Evolutionary conservation across 305 asterid species (phyloP).

Genomic region (Rubia occidens): DNA sequence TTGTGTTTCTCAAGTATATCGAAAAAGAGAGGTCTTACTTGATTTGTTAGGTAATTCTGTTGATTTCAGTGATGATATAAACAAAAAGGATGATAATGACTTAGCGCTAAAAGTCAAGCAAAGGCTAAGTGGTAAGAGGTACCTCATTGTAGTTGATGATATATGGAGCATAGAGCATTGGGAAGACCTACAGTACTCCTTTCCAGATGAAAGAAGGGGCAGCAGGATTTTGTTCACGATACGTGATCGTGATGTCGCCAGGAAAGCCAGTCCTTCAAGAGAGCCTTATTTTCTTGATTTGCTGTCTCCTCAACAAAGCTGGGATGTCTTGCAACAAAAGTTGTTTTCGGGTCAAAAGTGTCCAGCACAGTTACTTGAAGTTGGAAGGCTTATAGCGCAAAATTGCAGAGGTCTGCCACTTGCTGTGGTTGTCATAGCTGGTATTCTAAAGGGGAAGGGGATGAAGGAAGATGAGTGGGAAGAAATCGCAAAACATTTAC

Average conservation of each 20-base stretch:
- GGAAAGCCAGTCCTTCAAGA: background rate
- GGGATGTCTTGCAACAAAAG: constrained; percentile 11
- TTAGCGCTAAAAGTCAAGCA: background rate
- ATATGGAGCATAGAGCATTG: background rate
- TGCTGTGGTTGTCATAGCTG: constrained; percentile 16
- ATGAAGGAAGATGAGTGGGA: constrained; percentile 13
- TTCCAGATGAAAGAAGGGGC: background rate
- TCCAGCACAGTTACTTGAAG: background rate
- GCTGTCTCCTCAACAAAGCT: constrained; percentile 11
- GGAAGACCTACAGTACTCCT: background rate
- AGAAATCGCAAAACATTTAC: constrained; percentile 10
- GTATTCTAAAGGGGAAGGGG: constrained; percentile 10
- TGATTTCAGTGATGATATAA: background rate
- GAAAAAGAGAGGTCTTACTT: background rate
- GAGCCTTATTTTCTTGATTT: background rate
- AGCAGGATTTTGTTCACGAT: constrained; percentile 5
- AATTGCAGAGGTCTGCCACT: constrained; percentile 21
- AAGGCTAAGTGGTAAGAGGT: background rate
- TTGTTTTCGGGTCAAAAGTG: background rate
- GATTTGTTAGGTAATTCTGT: background rate
- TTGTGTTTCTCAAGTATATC: background rate
- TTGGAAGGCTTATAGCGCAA: background rate
- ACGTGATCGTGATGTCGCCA: background rate
- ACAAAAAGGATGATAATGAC: background rate
- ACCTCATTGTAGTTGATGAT: constrained; percentile 12